Evolutionary conservation across 2,329 filamentous ascomycete genomes (phyloP).

Genomic region (Colletotrichum sp.): DNA sequence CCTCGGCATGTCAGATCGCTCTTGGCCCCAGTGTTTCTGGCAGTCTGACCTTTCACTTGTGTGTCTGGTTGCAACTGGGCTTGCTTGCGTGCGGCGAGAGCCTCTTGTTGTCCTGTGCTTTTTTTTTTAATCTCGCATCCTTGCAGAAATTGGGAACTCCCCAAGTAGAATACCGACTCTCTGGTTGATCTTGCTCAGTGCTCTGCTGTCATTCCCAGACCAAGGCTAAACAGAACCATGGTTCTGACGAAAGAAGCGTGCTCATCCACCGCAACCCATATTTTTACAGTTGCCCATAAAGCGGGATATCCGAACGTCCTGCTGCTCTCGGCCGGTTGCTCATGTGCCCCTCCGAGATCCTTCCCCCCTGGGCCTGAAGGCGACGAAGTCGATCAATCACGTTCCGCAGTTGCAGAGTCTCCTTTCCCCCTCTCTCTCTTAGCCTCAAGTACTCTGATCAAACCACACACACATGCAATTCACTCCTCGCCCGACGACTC

Average conservation of each 20-base stretch:
- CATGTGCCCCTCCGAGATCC: not conserved
- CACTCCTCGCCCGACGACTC: not conserved
- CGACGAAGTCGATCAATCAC: not conserved
- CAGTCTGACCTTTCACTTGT: not conserved
- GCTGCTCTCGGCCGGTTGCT: not conserved
- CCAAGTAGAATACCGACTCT: not conserved
- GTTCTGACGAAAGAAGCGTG: not conserved
- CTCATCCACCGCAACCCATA: not conserved
- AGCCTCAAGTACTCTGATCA: not conserved
- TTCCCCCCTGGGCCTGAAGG: not conserved
- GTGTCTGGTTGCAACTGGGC: not conserved
- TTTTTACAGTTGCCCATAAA: not conserved
- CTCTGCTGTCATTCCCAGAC: not conserved
- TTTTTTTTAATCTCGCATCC: constrained; percentile 1
- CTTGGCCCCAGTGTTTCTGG: constrained; percentile 2
- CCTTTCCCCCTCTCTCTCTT: not conserved
- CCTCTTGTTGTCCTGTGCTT: constrained; percentile 14
- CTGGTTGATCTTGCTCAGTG: not conserved
- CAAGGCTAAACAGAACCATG: not conserved
- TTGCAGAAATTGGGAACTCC: not conserved
- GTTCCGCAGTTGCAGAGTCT: not conserved
- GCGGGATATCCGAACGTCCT: not conserved
- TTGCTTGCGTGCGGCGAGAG: not conserved
- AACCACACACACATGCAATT: not conserved
- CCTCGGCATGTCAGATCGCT: constrained; percentile 4